phyloP scores from a whole-genome alignment of 2,329 filamentous ascomycete species.

The Laburnicola sp. region DNA sequence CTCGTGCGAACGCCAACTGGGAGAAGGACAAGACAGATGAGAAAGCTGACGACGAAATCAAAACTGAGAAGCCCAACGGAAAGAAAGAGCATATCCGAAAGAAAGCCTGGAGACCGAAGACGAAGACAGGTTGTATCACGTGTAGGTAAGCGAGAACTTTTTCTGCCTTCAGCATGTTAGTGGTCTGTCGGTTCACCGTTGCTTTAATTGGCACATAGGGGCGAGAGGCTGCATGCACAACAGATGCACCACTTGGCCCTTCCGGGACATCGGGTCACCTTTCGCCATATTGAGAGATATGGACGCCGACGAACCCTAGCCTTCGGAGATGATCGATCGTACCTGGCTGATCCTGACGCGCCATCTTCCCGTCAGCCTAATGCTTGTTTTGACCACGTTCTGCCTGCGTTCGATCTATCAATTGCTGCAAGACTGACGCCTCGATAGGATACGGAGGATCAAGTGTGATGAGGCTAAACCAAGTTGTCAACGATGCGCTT shows the following conservation, averaged over 20 bases:
- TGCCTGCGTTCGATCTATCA: background rate
- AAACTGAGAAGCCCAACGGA: background rate
- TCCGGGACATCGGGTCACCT: background rate
- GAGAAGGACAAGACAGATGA: background rate
- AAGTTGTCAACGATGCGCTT: slow-evolving; percentile 33
- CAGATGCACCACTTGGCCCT: background rate
- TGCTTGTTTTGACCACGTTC: slow-evolving; percentile 8
- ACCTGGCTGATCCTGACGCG: background rate
- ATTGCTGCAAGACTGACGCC: slow-evolving; percentile 1
- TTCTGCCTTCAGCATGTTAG: background rate
- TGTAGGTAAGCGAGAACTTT: slow-evolving; percentile 21
- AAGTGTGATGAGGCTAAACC: slow-evolving; percentile 43
- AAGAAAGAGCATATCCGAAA: slow-evolving; percentile 17
- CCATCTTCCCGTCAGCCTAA: background rate
- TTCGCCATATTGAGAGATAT: background rate
- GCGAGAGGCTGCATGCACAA: background rate
- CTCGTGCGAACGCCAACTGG: background rate
- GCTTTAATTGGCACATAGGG: background rate
- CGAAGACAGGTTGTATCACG: slow-evolving; percentile 24
- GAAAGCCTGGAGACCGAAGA: slow-evolving; percentile 23
- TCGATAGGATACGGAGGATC: slow-evolving; percentile 33
- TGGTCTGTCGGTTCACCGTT: background rate
- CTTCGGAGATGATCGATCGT: background rate
- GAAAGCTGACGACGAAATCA: background rate
- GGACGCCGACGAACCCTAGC: background rate